phyloP scores from a whole-genome alignment of 495 filamentous ascomycete species.

The Penicillium odoratum region DNA sequence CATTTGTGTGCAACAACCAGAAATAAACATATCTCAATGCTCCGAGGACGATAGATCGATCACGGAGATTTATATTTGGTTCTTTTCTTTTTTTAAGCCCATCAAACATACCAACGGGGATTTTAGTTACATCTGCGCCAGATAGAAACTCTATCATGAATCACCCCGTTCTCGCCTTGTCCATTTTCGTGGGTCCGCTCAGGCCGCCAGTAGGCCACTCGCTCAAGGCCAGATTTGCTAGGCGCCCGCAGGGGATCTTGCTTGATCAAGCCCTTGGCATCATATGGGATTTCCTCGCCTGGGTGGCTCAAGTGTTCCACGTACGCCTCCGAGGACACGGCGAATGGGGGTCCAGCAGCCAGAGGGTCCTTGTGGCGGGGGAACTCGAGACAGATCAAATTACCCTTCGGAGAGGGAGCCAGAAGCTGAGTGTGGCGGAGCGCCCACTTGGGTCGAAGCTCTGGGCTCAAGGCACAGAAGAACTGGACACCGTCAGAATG shows the following conservation, averaged over 20 bases:
- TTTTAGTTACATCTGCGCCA: constrained; percentile 36
- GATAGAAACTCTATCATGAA: constrained; percentile 40
- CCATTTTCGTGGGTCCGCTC: constrained; percentile 61
- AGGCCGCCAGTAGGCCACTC: constrained; percentile 65
- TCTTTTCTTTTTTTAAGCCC: constrained; percentile 4
- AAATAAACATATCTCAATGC: not conserved
- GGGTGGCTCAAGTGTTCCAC: constrained; percentile 64
- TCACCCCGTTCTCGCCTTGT: constrained; percentile 34
- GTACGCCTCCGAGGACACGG: constrained; percentile 62
- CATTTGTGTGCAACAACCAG: not conserved
- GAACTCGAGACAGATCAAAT: constrained; percentile 79
- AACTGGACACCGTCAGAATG: constrained; percentile 54
- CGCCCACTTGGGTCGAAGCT: constrained; percentile 68
- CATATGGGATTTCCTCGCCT: constrained; percentile 63
- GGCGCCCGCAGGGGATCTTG: constrained; percentile 40
- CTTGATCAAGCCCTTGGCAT: constrained; percentile 52
- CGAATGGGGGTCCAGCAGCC: constrained; percentile 69
- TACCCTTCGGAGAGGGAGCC: constrained; percentile 51
- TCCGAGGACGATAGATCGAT: not conserved
- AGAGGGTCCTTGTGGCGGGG: constrained; percentile 66
- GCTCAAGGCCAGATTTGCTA: constrained; percentile 50
- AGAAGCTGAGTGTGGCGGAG: constrained; percentile 64
- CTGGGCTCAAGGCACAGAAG: constrained; percentile 71
- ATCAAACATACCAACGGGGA: not conserved
- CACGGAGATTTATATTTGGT: not conserved